Base-by-base conservation (phyloP, 2,329 filamentous ascomycete genomes). In the Fusarium neocosmosporiellum region DNA sequence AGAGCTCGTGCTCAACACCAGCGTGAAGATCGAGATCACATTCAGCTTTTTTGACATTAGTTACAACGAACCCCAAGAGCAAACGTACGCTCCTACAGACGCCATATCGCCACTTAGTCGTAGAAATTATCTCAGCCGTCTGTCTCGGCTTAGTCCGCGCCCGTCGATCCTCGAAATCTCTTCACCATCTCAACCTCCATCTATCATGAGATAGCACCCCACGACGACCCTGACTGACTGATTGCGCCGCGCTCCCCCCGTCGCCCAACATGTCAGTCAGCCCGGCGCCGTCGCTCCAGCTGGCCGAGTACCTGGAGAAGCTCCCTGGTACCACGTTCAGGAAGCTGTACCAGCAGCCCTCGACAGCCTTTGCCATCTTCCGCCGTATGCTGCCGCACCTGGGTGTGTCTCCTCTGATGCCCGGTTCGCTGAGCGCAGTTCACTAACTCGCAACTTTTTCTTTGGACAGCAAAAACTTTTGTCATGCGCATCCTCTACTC, bases 401-500 rank as follows among this genome's bases (percentile, higher is more conserved):
- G 70, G 94, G 93, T 95, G 87, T 78, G 85, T 72, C 33, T 41
- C 59, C 43, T 53, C 43, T 7, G 8, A 16, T 9, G 29, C 41
- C 37, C 46, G 37, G 20, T 7, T n/a, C n/a, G 27, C 22, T 53
- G 20, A 33, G 31, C 43, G n/a, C 46, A 54, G n/a, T 16, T 29
- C 5, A 37, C 70, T 72, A 63, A 72, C 43, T 6, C 20, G 22
- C n/a, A 36, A 24, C 37, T 48, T 20, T 10, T 13, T 37, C 10
- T 14, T 46, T 10, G 41, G 22, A 46, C 27, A 94, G 96, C 96
- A 76, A 98, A 99, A 87, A 94, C 92, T 18, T 93, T 99, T 78
- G 96, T 99, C 69, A 98, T 98, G 92, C 93, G 94, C 41, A 91
- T 99, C 78, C 90, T 99, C 5, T 99, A 98, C 84, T 93, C 97